Evolutionary conservation across 768 basidiomycete genomes (phyloP).

Genomic region (Gymnopilus dilepis): DNA sequence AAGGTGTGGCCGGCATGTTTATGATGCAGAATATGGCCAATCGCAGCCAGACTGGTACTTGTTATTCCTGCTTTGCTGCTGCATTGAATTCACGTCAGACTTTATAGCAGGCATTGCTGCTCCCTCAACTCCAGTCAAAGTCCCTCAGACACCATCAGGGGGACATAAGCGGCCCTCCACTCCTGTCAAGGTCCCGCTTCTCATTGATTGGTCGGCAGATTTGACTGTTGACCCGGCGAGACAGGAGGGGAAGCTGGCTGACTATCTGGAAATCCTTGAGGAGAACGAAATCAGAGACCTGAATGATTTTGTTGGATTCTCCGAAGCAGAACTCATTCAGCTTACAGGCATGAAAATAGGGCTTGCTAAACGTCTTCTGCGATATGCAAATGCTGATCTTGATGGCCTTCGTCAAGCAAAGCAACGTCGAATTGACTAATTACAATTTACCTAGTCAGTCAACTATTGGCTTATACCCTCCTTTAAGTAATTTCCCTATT

Average conservation of each 20-base stretch:
- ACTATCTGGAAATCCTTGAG: background rate
- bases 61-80: background rate
- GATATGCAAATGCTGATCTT: background rate
- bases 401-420: background rate
- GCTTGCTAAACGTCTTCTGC: background rate
- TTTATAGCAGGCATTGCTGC: background rate
- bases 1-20: background rate
- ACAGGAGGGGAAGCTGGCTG: background rate
- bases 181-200: background rate
- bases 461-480: too few species aligned
- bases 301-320: background rate
- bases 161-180: too few species aligned
- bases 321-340: background rate
- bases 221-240: background rate
- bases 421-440: background rate
- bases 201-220: background rate
- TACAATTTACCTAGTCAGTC: background rate
- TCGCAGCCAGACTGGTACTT: too few species aligned
- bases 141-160: too few species aligned
- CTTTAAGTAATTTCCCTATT: too few species aligned
- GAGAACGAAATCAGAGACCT: conserved; percentile 5
- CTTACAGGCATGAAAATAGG: conserved; percentile 3
- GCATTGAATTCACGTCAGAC: background rate
- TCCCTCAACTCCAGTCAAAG: background rate
- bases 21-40: background rate